These are phyloP conservation scores for Trichoderma atrobrunneum DNA, from an alignment of 2,329 filamentous ascomycete species.

Conservation along the genomic window DNA sequence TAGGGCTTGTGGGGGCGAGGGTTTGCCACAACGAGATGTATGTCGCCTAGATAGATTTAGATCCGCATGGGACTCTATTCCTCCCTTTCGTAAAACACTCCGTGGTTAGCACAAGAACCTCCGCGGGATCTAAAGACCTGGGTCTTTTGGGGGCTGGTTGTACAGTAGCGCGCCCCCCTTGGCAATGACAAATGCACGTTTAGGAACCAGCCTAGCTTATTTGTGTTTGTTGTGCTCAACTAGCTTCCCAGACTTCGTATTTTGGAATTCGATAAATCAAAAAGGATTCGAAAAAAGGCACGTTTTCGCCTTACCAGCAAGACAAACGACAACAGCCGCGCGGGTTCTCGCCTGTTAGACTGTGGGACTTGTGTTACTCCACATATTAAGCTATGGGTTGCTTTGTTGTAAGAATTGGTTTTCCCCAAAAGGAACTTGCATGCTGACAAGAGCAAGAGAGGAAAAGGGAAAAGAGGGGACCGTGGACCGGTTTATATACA, in stretches of 20 bases:
- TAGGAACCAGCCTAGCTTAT: not conserved
- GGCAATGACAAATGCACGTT: constrained; percentile 4
- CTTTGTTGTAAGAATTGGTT: not conserved
- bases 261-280: not conserved
- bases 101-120: not conserved
- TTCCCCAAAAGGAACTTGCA: not conserved
- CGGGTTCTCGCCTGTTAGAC: not conserved
- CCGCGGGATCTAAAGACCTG: not conserved
- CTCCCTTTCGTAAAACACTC: constrained; percentile 1
- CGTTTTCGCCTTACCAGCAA: not conserved
- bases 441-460: not conserved
- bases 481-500: not conserved
- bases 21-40: not conserved
- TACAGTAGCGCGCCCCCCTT: not conserved
- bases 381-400: not conserved
- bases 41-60: not conserved
- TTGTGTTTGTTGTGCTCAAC: not conserved
- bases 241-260: not conserved
- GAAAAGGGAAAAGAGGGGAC: not conserved
- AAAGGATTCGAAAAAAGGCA: not conserved
- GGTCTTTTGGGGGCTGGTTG: not conserved
- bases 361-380: not conserved
- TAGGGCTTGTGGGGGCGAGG: not conserved
- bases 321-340: not conserved
- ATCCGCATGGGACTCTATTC: not conserved